Evolutionary conservation across 176 grass and related monocot genomes (phyloP), one percentile per base, ranked within the genome.

Genomic region (Zea luxurians): DNA sequence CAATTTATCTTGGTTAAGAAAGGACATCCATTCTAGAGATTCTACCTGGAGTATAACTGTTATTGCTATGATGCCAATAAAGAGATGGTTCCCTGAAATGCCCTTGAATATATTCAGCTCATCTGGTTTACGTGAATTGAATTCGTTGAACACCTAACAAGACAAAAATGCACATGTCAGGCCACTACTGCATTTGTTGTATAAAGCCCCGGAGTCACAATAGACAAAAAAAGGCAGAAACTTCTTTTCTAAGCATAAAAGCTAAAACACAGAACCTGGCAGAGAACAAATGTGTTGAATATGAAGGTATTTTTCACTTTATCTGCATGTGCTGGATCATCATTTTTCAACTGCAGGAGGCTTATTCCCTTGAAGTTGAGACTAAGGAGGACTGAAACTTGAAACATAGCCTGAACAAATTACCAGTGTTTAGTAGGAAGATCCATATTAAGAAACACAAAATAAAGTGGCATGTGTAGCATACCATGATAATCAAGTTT

Each of bases 251-350:
- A 27, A 36, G 47, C 27, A 27, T 3, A 0, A 35, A 70, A 49
- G 68, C 46, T 71, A 16, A 34, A 68, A 63, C 34, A 38, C 42
- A 50, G 4, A 34, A 95, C 96, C 66, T 99, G 96, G 27, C 90
- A 99, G 17, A 99, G 88, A 64, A 99, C 96, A 79, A 99, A 99
- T 4, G 96, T 89, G 78, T 95, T 99, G 67, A 99, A 99, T 80
- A 99, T 99, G 68, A 99, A 95, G 2, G 92, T 92, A 74, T 99
- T 93, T 87, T 95, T 99, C 43, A 83, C 81, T 87, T 85, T 84
- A 66, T 95, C 90, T 21, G 92, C 92, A 73, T 99, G 96, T 8
- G 80, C 86, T 41, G 2, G 17, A 77, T 81, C 61, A 17, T 92
- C 90, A 62, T 87, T 86, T 54, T 85, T 85, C 78, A 99, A 89